Evolutionary conservation across 1,284 basidiomycete genomes (phyloP).

Genomic region (Polyporus tsugae): DNA sequence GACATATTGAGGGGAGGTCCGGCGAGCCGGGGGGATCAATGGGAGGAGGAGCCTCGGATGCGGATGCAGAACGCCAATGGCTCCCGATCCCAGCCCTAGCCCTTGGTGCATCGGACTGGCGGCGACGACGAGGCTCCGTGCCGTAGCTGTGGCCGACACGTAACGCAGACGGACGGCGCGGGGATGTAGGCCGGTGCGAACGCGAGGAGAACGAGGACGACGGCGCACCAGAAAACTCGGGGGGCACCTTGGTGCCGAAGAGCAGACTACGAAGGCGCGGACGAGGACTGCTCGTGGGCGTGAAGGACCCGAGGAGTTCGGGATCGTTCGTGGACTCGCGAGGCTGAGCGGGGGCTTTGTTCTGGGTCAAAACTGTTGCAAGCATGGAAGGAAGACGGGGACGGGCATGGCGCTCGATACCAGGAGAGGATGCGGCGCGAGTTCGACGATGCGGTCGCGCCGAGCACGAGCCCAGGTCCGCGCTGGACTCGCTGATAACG

Average conservation of each 20-base stretch:
- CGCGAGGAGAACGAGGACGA: slow-evolving; percentile 15
- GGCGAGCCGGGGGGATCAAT: slow-evolving; percentile 33
- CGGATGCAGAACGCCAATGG: slow-evolving; percentile 6
- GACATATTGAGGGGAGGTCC: slow-evolving; percentile 42
- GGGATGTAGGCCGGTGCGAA: slow-evolving; percentile 2
- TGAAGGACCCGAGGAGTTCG: slow-evolving; percentile 41
- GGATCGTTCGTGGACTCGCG: slow-evolving; percentile 28
- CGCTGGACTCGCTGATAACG: slow-evolving; percentile 21
- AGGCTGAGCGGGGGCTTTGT: slow-evolving; percentile 29
- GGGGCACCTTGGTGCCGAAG: slow-evolving; percentile 4
- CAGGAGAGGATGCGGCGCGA: slow-evolving; percentile 27
- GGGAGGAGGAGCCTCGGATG: slow-evolving; percentile 5
- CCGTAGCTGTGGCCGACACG: background rate
- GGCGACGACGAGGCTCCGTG: slow-evolving; percentile 8
- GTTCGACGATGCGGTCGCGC: slow-evolving; percentile 8
- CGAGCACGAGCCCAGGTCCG: background rate
- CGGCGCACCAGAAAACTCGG: slow-evolving; percentile 17
- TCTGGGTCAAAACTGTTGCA: slow-evolving; percentile 28
- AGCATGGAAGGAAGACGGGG: slow-evolving; percentile 32
- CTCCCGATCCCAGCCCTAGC: background rate
- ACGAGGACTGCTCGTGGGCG: slow-evolving; percentile 40
- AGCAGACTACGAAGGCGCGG: slow-evolving; percentile 37
- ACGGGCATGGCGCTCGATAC: slow-evolving; percentile 4
- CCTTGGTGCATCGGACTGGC: slow-evolving; percentile 14
- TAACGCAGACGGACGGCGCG: slow-evolving; percentile 9